Conservation (phyloP, 2,329 filamentous ascomycete species). For the Lecanicillium sp. region DNA sequence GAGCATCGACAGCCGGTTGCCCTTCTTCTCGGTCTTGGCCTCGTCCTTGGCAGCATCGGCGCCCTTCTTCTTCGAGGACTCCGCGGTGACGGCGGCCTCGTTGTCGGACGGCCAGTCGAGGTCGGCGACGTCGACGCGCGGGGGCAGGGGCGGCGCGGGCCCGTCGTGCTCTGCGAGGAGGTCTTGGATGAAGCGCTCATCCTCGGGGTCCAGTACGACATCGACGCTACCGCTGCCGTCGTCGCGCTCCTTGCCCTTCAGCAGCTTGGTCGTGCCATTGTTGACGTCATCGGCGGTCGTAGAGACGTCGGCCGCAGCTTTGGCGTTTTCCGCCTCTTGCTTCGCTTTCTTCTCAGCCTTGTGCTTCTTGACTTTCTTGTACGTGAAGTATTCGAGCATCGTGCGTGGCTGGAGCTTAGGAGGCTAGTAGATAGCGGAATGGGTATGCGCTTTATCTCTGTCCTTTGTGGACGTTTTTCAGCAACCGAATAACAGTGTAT, state of each 20-base stretch:
- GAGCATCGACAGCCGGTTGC: constrained; percentile 30
- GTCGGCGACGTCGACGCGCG: constrained; percentile 44
- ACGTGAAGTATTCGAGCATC: constrained; percentile 59
- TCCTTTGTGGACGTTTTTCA: too few relatives aligned
- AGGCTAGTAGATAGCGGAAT: not conserved
- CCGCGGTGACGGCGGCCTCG: constrained; percentile 19
- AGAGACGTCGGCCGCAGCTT: constrained; percentile 21
- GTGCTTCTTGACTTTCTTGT: constrained; percentile 58
- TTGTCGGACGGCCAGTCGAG: constrained; percentile 39
- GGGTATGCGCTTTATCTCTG: too few relatives aligned
- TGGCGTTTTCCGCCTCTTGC: constrained; percentile 21
- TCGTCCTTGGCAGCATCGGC: constrained; percentile 20
- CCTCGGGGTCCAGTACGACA: constrained; percentile 11
- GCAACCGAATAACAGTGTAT: not conserved
- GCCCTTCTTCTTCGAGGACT: constrained; percentile 16
- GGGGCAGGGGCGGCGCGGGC: constrained; percentile 50
- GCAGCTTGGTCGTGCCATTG: constrained; percentile 32
- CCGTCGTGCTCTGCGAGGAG: constrained; percentile 41
- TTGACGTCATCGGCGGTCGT: constrained; percentile 36
- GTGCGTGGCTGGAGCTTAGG: constrained; percentile 15
- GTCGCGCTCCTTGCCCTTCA: constrained; percentile 12
- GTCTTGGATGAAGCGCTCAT: constrained; percentile 22
- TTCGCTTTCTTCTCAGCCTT: constrained; percentile 42
- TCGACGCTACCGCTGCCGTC: constrained; percentile 4
- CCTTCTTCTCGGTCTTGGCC: constrained; percentile 27